Evolutionary conservation across 257 asterid genomes (phyloP).

Genomic region (Solanum arcanum): DNA sequence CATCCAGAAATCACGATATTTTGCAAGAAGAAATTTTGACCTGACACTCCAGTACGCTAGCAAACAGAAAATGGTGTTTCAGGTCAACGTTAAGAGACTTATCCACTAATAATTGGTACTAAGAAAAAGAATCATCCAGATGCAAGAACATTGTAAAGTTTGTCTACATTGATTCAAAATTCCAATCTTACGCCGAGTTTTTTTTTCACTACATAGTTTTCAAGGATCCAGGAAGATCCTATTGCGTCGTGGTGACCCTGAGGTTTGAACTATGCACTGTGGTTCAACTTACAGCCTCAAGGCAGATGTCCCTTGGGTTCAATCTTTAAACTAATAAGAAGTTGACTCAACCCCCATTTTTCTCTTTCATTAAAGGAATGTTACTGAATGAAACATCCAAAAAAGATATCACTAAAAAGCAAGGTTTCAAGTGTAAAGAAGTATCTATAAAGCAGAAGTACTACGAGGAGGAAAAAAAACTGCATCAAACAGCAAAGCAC

Average conservation of each 20-base stretch:
- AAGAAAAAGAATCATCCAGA: not conserved
- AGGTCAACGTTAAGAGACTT: not conserved
- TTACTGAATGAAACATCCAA: not conserved
- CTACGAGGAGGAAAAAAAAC: not conserved
- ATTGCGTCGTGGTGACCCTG: not conserved
- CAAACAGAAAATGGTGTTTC: not conserved
- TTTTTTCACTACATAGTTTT: not conserved
- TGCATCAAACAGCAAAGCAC: not conserved
- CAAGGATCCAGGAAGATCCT: not conserved
- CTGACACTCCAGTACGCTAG: not conserved
- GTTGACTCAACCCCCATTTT: not conserved
- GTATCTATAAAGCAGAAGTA: not conserved
- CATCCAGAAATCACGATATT: not conserved
- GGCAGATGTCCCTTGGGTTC: not conserved
- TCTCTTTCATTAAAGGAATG: not conserved
- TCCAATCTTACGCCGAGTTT: not conserved
- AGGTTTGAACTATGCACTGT: not conserved
- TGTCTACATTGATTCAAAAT: not conserved
- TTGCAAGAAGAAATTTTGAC: not conserved
- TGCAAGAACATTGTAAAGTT: not conserved
- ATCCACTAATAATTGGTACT: not conserved
- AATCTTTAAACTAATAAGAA: not conserved
- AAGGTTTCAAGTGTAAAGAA: not conserved
- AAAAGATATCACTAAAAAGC: not conserved
- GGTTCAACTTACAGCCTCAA: not conserved